A percentile compares a stretch with the other conserved stretches of the same genome.
Evolutionary conservation across 768 basidiomycete genomes (phyloP).

Genomic region (Mycena belliarum): DNA sequence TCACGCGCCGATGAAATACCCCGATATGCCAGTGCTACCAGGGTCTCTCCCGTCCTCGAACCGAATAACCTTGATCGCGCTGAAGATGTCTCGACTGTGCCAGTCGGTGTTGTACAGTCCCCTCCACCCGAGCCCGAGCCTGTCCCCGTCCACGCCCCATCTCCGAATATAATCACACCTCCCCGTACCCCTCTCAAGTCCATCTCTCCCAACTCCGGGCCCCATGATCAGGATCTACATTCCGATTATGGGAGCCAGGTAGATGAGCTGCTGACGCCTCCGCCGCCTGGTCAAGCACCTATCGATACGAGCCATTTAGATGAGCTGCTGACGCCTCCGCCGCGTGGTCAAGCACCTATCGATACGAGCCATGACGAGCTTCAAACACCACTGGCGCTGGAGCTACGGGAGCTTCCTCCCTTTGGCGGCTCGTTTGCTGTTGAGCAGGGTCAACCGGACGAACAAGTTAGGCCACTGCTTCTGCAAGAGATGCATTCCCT

Average conservation of each 20-base stretch:
- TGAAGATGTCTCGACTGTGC: not conserved
- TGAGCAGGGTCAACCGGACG: not conserved
- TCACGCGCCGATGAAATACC: too few relatives aligned
- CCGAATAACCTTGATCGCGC: not conserved
- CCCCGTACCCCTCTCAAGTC: not conserved
- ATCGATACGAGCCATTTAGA: not conserved
- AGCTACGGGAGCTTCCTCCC: conserved; percentile 4
- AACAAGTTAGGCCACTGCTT: not conserved
- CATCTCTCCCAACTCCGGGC: not conserved
- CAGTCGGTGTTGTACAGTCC: not conserved
- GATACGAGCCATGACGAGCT: not conserved
- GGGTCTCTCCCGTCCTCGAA: too few relatives aligned
- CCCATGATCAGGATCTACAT: not conserved
- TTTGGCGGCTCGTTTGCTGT: not conserved
- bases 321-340: not conserved
- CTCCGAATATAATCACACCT: not conserved
- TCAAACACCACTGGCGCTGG: conserved; percentile 15
- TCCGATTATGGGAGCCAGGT: not conserved
- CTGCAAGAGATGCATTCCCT: not conserved
- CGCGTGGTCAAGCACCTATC: not conserved
- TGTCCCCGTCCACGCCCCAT: not conserved
- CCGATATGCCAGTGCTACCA: too few relatives aligned
- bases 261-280: conserved; percentile 11
- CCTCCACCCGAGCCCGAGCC: not conserved
- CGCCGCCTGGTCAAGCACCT: not conserved